A percentile compares a stretch with the other conserved stretches of the same genome.
Evolutionary conservation across 495 filamentous ascomycete species (phyloP).

Genomic region (Hypoxylon crocopeplum): DNA sequence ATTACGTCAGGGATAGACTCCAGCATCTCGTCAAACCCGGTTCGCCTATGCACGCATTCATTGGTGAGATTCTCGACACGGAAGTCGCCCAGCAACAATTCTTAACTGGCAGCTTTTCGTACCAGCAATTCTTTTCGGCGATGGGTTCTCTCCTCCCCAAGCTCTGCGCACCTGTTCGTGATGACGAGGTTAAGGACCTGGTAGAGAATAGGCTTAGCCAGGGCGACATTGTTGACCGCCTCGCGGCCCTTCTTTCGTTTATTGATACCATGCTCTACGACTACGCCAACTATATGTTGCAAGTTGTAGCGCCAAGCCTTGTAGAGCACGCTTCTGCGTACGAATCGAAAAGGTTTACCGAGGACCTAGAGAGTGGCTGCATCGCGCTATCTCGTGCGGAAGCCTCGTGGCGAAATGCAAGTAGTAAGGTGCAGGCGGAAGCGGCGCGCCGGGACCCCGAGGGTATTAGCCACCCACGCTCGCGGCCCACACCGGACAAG

Average conservation of each 20-base stretch:
- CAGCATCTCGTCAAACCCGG: conserved; percentile 79
- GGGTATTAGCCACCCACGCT: conserved; percentile 60
- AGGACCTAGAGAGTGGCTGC: conserved; percentile 66
- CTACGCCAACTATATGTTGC: conserved; percentile 92
- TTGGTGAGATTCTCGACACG: conserved; percentile 85
- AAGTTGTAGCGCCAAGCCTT: conserved; percentile 78
- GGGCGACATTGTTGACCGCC: conserved; percentile 83
- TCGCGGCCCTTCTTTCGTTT: conserved; percentile 82
- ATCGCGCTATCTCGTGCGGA: conserved; percentile 68
- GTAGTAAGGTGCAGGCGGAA: conserved; percentile 73
- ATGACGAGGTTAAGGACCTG: conserved; percentile 81
- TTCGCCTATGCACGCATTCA: conserved; percentile 80
- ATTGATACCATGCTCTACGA: conserved; percentile 94
- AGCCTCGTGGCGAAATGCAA: conserved; percentile 74
- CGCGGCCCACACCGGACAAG: conserved; percentile 66
- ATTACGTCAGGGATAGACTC: conserved; percentile 82
- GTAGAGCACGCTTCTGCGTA: conserved; percentile 82
- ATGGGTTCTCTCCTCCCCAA: conserved; percentile 90
- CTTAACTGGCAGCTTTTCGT: conserved; percentile 83
- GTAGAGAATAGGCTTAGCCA: conserved; percentile 69
- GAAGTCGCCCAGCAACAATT: conserved; percentile 79
- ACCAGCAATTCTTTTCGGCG: conserved; percentile 89
- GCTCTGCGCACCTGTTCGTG: conserved; percentile 90
- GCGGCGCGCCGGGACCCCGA: conserved; percentile 75
- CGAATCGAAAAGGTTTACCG: conserved; percentile 77